Evolutionary conservation across 2,329 filamentous ascomycete species (phyloP).

Genomic region (Pyrenophora graminea): DNA sequence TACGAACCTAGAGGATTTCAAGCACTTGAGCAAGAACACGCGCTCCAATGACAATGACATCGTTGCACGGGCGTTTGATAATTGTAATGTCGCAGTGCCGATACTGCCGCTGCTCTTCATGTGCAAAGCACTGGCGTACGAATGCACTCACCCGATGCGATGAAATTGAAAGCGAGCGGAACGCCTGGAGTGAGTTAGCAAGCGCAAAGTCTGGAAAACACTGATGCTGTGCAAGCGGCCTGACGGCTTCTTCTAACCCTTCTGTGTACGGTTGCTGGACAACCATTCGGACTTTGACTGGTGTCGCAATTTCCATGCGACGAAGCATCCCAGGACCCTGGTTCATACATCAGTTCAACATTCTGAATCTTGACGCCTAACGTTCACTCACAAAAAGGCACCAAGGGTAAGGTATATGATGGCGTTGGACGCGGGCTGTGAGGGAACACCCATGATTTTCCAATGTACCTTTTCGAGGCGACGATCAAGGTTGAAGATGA

Average conservation of each 20-base stretch:
- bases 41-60: slow-evolving; percentile 13
- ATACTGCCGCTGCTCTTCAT: slow-evolving; percentile 66
- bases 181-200: slow-evolving; percentile 60
- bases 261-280: slow-evolving; percentile 78
- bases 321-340: slow-evolving; percentile 65
- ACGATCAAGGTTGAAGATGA: slow-evolving; percentile 10
- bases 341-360: slow-evolving; percentile 20
- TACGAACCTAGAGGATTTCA: slow-evolving; percentile 45
- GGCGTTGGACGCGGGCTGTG: slow-evolving; percentile 77
- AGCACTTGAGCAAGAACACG: slow-evolving; percentile 20
- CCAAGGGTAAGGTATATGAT: slow-evolving; percentile 81
- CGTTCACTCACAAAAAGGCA: slow-evolving; percentile 68
- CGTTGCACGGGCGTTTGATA: slow-evolving; percentile 5
- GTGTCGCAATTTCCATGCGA: slow-evolving; percentile 61
- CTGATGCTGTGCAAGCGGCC: slow-evolving; percentile 8
- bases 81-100: slow-evolving; percentile 42
- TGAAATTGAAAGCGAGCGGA: slow-evolving; percentile 84
- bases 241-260: slow-evolving; percentile 59
- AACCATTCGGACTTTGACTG: slow-evolving; percentile 74
- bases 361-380: slow-evolving; percentile 1
- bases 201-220: slow-evolving; percentile 6
- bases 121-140: slow-evolving; percentile 42
- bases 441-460: slow-evolving; percentile 71
- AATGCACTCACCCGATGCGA: slow-evolving; percentile 82
- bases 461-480: slow-evolving; percentile 4